Evolutionary conservation across 768 basidiomycete species (phyloP), one percentile per base, ranked within the genome.

Genomic region (Lentinus brumalis): DNA sequence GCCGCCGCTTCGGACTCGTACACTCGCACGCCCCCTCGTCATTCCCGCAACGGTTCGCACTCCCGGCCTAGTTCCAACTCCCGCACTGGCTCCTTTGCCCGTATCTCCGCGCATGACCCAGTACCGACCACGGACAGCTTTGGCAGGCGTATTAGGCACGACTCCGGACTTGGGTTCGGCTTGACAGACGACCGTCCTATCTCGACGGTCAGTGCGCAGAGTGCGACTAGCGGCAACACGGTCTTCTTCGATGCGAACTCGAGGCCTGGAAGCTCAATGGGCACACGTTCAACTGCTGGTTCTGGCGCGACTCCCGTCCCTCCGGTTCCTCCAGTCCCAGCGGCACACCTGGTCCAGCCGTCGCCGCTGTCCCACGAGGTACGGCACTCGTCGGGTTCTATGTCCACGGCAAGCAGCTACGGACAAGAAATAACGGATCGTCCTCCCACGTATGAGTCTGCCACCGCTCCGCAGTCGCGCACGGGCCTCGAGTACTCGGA

Each of bases 201-300:
- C 32, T 90, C 89, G 0, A 76, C 76, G 50, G 74, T 83, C 41
- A 90, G 88, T 56, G 78, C 75, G 18, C 76, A 73, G 59, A 89
- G 87, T 55, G 80, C 52, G 11, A 32, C 68, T 7, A 70, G 57
- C 35, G 86, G 82, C 4, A 79, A 75, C 32, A 88, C 86, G 0
- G 66, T 86, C 3, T 90, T 85, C 64, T 84, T 85, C 61, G 88
- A 89, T 66, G 88, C 88, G 0, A 59, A 71, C 4, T 86, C 86
- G 0, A 72, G 74, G 10, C 72, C 78, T 11, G 72, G 65, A 2
- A 83, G 84, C 2, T 80, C 83, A 21, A 72, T 62, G 71, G 44
- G 63, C 10, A 60, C 63, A 29, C 56, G 63, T 1, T 61, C 66
- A 3, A 59, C 66, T 16, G 66, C 60, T 10, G 55, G 60, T 6